Conservation (phyloP, 768 basidiomycete genomes). For the Chalciporus sphaerocephalus region DNA sequence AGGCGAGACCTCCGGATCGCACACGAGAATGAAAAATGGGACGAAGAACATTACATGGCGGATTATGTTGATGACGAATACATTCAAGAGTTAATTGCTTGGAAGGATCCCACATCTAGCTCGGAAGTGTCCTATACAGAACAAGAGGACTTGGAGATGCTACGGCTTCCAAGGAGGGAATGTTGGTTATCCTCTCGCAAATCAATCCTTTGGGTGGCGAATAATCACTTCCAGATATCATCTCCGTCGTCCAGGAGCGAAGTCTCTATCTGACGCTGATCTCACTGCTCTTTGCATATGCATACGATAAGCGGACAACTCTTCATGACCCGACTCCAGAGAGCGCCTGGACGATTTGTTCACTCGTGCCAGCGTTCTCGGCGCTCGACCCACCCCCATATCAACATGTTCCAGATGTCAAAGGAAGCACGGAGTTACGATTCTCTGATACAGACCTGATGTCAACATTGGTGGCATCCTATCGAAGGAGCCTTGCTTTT, state of each 20-base stretch:
- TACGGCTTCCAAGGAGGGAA: constrained; percentile 50
- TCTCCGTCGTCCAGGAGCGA: constrained; percentile 51
- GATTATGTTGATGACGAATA: constrained; percentile 76
- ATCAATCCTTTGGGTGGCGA: neutral
- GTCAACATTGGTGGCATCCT: constrained; percentile 54
- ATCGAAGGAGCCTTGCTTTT: constrained; percentile 70
- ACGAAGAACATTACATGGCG: constrained; percentile 85
- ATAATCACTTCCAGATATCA: constrained; percentile 48
- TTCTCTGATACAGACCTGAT: constrained; percentile 47
- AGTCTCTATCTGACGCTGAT: constrained; percentile 65
- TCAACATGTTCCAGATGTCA: constrained; percentile 13
- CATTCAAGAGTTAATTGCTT: constrained; percentile 65
- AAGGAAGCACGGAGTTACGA: constrained; percentile 1
- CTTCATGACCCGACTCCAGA: constrained; percentile 80
- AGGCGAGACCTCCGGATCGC: constrained; percentile 49
- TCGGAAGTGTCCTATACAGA: constrained; percentile 57
- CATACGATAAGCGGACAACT: constrained; percentile 76
- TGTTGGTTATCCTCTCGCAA: constrained; percentile 34
- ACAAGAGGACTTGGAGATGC: constrained; percentile 63
- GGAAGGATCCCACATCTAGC: constrained; percentile 53
- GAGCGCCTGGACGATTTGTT: constrained; percentile 82
- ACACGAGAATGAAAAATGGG: constrained; percentile 76
- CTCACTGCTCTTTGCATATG: constrained; percentile 72
- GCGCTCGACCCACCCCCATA: constrained; percentile 73
- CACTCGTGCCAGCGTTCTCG: constrained; percentile 72